Base-by-base conservation (phyloP, 371 early-diverging fungal species). In the Zancudomyces culisetae region DNA sequence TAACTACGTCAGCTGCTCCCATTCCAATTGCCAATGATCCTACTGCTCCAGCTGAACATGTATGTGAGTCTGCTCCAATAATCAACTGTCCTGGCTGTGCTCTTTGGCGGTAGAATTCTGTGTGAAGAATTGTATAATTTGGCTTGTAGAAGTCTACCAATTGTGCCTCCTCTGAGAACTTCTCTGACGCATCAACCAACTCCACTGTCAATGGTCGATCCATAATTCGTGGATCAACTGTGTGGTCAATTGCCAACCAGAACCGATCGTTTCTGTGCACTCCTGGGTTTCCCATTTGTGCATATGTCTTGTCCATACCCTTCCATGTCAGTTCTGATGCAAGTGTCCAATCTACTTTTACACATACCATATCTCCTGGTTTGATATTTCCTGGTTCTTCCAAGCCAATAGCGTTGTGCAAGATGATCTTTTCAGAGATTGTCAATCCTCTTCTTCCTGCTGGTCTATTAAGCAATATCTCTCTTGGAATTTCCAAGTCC, bases 241-340 rank as follows among this genome's bases (percentile, higher is more conserved):
- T 81, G 66, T 83, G 83, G 58, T 83, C 83, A 24, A 81, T 73
- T 40, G 83, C 83, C 48, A 83, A 75, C 83, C 83, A 83, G 68
- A 83, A 82, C 35, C 83, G 79, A 43, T 83, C 84, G 57, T 80
- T 83, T 51, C 84, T 72, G 68, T 77, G 69, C 53, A 84, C 74
- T 49, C 60, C 67, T 22, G 83, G 83, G 18, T 79, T 73, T 10
- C 79, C 81, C 78, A 83, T 78, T 39, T 68, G 67, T 40, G 78
- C 74, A 67, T 77, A 83, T 21, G 83, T 84, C 72, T 83, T 84
- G 63, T 83, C 77, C 83, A 83, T 83, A 46, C 83, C 85, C 62
- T 81, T 80, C 83, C 83, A 83, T 22, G 85, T 83, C 55, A 83
- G 66, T 55, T 83, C 83, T 10, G 79, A 79, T 13, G 85, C 83